A percentile compares a stretch with the other conserved stretches of the same genome.
phyloP scores from a whole-genome alignment of 352 stramenopile genomes.

The Aphanomyces astaci region DNA sequence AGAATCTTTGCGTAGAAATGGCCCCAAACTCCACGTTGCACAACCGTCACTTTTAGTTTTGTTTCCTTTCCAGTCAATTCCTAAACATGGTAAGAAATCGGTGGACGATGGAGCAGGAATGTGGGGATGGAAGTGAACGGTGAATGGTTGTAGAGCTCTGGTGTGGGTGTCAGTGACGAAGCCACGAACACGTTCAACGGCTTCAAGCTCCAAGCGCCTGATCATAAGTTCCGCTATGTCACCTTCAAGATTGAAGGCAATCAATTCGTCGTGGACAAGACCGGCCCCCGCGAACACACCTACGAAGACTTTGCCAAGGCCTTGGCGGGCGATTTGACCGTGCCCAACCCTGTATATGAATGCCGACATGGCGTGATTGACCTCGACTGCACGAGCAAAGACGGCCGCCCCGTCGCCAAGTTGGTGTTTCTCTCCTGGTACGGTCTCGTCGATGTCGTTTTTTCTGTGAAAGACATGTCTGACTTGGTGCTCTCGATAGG shows the following conservation, averaged over 20 bases:
- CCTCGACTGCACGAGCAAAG: conserved; percentile 82
- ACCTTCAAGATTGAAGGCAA: conserved; percentile 94
- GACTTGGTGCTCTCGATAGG: conserved; percentile 27
- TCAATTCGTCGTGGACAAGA: conserved; percentile 91
- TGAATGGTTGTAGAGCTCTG: conserved; percentile 68
- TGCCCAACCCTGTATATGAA: conserved; percentile 66
- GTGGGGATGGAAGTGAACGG: not conserved
- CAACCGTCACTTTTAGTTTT: conserved; percentile 25
- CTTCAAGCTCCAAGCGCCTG: conserved; percentile 92
- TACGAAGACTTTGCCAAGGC: conserved; percentile 79
- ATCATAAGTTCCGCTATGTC: conserved; percentile 91
- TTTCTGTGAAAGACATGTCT: no score
- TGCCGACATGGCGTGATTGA: conserved; percentile 87
- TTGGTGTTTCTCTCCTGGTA: conserved; percentile 89
- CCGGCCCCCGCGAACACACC: conserved; percentile 57
- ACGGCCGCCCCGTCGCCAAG: conserved; percentile 85
- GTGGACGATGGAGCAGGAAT: not conserved
- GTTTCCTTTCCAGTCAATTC: conserved; percentile 21
- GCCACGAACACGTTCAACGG: conserved; percentile 90
- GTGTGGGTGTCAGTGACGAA: conserved; percentile 89
- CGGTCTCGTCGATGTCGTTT: conserved; percentile 1
- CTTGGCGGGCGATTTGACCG: conserved; percentile 24
- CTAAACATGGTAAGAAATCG: conserved; percentile 6
- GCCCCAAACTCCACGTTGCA: conserved; percentile 10
- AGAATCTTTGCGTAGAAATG: conserved; percentile 4